Percentiles rank a stretch among this genome's conserved stretches.
These are phyloP conservation scores for Lotmaria passim DNA, from an alignment of 208 protist species.

Conservation along the genomic window DNA sequence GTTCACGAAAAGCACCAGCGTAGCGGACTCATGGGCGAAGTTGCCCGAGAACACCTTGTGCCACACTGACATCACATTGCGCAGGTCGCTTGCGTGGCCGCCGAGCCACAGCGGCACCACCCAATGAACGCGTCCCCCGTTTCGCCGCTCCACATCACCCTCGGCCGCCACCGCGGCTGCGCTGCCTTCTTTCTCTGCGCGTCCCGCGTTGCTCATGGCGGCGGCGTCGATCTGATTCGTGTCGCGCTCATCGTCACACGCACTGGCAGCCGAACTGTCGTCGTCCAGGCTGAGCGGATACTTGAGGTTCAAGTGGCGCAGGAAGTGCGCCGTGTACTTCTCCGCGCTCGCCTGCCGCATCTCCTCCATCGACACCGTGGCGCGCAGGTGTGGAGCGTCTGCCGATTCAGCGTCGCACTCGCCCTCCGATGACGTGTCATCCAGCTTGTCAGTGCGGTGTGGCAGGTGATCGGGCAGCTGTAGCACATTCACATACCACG, in stretches of 20 bases:
- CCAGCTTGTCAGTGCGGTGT: too few relatives aligned
- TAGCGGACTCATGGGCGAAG: background rate
- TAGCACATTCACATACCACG: constrained; percentile 13
- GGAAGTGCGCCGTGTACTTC: constrained; percentile 14
- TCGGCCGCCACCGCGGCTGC: background rate
- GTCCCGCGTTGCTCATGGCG: too few relatives aligned
- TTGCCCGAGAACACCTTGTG: background rate
- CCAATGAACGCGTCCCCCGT: constrained; percentile 22
- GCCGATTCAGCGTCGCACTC: background rate
- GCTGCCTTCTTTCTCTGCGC: too few relatives aligned
- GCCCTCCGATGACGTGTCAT: too few relatives aligned
- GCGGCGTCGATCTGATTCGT: too few relatives aligned
- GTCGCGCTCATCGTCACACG: too few relatives aligned
- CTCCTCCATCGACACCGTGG: background rate
- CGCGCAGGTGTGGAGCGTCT: background rate
- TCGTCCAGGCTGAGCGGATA: background rate
- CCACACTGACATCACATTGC: constrained; percentile 16
- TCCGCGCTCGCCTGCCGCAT: background rate
- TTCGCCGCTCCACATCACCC: background rate
- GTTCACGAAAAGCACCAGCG: constrained; percentile 12
- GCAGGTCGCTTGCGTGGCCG: background rate
- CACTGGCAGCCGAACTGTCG: background rate
- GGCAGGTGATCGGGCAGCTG: background rate
- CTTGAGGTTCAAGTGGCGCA: background rate
- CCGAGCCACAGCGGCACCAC: constrained; percentile 26